These are phyloP conservation scores for Helminthosporium solani DNA, from an alignment of 2,329 filamentous ascomycete species.

Conservation along the genomic window DNA sequence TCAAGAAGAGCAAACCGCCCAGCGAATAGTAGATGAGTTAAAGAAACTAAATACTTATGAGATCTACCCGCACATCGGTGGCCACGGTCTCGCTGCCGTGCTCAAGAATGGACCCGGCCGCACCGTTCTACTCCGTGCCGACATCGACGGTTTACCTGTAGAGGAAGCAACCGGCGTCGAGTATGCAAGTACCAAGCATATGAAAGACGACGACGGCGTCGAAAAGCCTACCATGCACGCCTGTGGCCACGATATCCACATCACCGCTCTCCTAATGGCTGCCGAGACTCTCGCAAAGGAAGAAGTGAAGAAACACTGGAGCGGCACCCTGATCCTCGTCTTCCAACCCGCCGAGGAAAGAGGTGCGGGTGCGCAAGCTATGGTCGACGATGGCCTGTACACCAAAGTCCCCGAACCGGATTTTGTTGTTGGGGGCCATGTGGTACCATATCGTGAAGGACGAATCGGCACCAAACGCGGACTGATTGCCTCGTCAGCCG, in stretches of 20 bases:
- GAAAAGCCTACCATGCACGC: conserved; percentile 65
- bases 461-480: conserved; percentile 46
- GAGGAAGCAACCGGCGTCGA: conserved; percentile 56
- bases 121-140: conserved; percentile 60
- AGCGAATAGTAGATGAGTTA: conserved; percentile 30
- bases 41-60: conserved; percentile 40
- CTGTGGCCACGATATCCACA: conserved; percentile 65
- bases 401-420: conserved; percentile 57
- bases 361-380: conserved; percentile 61
- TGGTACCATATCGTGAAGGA: conserved; percentile 49
- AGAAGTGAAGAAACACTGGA: conserved; percentile 47
- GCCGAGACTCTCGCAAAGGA: conserved; percentile 53
- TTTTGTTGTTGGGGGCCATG: conserved; percentile 58
- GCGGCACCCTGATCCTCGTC: conserved; percentile 61
- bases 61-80: conserved; percentile 57
- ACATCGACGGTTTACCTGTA: conserved; percentile 63
- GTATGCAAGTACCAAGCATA: conserved; percentile 50
- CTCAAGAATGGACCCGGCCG: conserved; percentile 57
- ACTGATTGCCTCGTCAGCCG: conserved; percentile 40
- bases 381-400: conserved; percentile 62
- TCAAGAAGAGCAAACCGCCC: conserved; percentile 37
- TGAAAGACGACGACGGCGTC: conserved; percentile 49
- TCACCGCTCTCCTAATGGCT: conserved; percentile 58
- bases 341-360: conserved; percentile 71
- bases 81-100: conserved; percentile 59